Evolutionary conservation across 23 red algal species (phyloP), one percentile per base, ranked within the genome.

Genomic region (Chondrus crispus): DNA sequence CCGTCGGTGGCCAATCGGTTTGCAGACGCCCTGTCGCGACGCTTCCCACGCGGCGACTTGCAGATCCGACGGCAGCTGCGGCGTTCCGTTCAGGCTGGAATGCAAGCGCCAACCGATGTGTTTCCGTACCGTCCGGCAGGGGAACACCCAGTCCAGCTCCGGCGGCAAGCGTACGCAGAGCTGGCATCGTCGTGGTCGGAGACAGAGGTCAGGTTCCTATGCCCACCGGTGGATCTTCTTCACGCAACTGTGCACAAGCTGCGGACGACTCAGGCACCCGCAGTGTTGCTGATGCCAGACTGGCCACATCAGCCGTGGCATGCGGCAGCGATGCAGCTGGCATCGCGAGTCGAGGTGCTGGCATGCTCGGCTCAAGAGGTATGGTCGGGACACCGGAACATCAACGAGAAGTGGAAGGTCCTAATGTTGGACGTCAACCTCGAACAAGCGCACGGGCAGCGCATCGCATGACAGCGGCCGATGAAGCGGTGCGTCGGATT

Each of bases 41-140:
- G 57, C 16, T 69, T 73, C 63, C 62, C 40, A 22, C 82, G 62
- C 63, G 82, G 62, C 9, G 1, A 66, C 1, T 32, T 74, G 13
- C 63, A 10, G 41, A 86, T 86, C 36, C 22, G 40, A 26, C 37
- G 82, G 50, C 46, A 73, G 82, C 82, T 86, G 37, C 35, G 82
- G 57, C 82, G 62, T 86, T 86, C 58, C 82, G 82, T 86, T 11
- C 10, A 7, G 62, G 82, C 16, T 86, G 62, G 37, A 22, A 86
- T 72, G 82, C 11, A 46, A 29, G 82, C 63, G 5, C 62, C 43
- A 1, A 28, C 36, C 14, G 82, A 86, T 24, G 36, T 63, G 0
- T 86, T 86, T 36, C 62, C 14, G 10, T 86, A 86, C 43, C 62
- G 62, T 10, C 62, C 62, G 8, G 41, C 72, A 18, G 63, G 62